These are phyloP conservation scores for Stachybotrys chlorohalonatus DNA, from an alignment of 2,329 filamentous ascomycete genomes.

Conservation along the genomic window DNA sequence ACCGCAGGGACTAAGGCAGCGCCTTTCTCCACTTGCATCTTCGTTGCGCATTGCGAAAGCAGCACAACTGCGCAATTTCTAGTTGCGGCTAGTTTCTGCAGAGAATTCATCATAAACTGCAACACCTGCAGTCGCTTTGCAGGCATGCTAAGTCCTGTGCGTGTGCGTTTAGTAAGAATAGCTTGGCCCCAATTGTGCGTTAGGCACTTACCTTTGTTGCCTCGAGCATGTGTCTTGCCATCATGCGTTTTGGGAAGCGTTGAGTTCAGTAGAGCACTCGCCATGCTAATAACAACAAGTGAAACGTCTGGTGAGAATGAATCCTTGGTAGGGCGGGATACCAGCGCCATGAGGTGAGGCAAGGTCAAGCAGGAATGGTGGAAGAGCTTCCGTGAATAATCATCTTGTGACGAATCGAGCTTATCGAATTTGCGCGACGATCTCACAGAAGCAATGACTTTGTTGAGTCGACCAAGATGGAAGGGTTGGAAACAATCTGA, in stretches of 20 bases:
- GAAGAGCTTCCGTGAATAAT: constrained; percentile 24
- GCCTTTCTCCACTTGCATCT: constrained; percentile 56
- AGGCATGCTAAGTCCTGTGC: constrained; percentile 27
- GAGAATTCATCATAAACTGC: constrained; percentile 56
- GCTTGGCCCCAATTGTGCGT: background rate
- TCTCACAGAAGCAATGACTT: constrained; percentile 12
- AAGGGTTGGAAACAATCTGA: constrained; percentile 41
- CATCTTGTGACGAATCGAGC: constrained; percentile 6
- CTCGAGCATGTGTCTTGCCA: constrained; percentile 24
- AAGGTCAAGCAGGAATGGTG: constrained; percentile 51
- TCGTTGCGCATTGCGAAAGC: constrained; percentile 74
- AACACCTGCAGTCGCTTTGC: constrained; percentile 41
- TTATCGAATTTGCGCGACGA: constrained; percentile 3
- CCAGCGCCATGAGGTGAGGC: constrained; percentile 64
- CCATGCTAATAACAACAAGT: constrained; percentile 67
- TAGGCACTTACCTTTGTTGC: constrained; percentile 25
- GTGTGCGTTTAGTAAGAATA: constrained; percentile 1
- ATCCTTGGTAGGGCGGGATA: constrained; percentile 54
- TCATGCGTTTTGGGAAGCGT: constrained; percentile 59
- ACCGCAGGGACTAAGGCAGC: constrained; percentile 69
- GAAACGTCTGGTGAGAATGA: constrained; percentile 56
- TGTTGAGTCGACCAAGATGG: constrained; percentile 15
- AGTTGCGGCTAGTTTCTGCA: constrained; percentile 68
- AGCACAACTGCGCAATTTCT: constrained; percentile 66
- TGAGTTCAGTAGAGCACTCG: constrained; percentile 68